These are phyloP conservation scores for Saccharata proteae DNA, from an alignment of 2,329 filamentous ascomycete species.

Conservation along the genomic window DNA sequence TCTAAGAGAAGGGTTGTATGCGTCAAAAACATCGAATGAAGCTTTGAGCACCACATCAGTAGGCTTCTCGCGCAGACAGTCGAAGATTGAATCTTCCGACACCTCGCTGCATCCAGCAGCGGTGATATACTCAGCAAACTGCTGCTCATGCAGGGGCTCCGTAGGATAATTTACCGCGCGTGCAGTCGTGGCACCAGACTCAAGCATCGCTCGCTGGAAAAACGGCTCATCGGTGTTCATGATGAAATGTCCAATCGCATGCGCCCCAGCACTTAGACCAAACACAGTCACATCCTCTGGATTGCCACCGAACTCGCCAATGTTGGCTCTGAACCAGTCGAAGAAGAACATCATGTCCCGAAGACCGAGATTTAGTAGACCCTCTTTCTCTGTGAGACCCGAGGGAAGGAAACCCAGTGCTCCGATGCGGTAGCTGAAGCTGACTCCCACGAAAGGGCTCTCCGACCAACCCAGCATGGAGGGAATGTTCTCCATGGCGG, in stretches of 20 bases:
- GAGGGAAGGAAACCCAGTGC: slow-evolving; percentile 10
- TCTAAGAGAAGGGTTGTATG: slow-evolving; percentile 33
- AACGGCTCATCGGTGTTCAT: slow-evolving; percentile 35
- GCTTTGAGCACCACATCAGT: slow-evolving; percentile 25
- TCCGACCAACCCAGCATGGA: slow-evolving; percentile 45
- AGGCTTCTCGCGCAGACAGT: slow-evolving; percentile 30
- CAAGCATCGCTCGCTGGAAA: slow-evolving; percentile 36
- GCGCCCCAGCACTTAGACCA: slow-evolving; percentile 15
- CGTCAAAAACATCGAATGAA: slow-evolving; percentile 31
- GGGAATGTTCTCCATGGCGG: slow-evolving; percentile 43
- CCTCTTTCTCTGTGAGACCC: slow-evolving; percentile 19
- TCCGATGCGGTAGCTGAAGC: slow-evolving; percentile 15
- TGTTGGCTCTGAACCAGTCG: slow-evolving; percentile 34
- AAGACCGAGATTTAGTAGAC: slow-evolving; percentile 14
- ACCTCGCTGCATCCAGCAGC: slow-evolving; percentile 22
- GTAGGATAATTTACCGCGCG: slow-evolving; percentile 32
- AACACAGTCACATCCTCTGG: slow-evolving; percentile 14
- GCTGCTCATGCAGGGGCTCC: slow-evolving; percentile 29
- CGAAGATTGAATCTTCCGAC: slow-evolving; percentile 22
- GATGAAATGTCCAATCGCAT: slow-evolving; percentile 53
- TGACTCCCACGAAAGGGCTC: slow-evolving; percentile 42
- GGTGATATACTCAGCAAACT: slow-evolving; percentile 31
- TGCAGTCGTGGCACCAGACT: slow-evolving; percentile 35
- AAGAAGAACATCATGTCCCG: slow-evolving; percentile 18
- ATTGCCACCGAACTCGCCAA: slow-evolving; percentile 19